A percentile compares a stretch with the other conserved stretches of the same genome.
Conservation (phyloP, 108 stramenopile genomes). For the Skeletonema costatum region DNA sequence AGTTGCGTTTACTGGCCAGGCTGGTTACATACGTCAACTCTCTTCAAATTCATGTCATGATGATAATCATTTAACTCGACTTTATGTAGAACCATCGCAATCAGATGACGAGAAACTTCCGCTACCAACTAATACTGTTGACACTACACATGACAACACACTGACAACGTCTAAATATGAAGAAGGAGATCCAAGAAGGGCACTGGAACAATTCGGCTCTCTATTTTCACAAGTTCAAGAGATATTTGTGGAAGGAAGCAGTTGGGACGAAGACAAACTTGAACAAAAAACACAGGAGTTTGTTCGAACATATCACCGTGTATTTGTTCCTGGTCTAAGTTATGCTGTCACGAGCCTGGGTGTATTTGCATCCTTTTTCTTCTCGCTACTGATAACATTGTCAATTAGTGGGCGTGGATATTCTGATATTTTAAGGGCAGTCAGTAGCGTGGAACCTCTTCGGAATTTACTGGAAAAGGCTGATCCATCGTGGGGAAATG, state of each 20-base stretch:
- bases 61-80: too few species aligned
- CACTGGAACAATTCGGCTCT: conserved; percentile 11
- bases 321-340: conserved; percentile 16
- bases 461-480: conserved; percentile 5
- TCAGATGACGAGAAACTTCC: too few species aligned
- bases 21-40: too few species aligned
- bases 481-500: conserved; percentile 11
- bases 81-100: too few species aligned
- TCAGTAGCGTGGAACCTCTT: background rate
- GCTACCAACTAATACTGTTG: too few species aligned
- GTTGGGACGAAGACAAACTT: conserved; percentile 5
- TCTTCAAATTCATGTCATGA: too few species aligned
- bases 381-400: background rate
- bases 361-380: conserved; percentile 5
- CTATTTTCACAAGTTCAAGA: conserved; percentile 5
- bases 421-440: conserved; percentile 1
- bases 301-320: conserved; percentile 9
- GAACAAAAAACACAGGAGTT: conserved; percentile 15
- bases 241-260: background rate
- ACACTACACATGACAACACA: too few species aligned
- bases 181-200: conserved; percentile 1
- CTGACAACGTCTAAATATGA: too few species aligned
- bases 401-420: conserved; percentile 9
- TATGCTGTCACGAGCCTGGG: conserved; percentile 5
- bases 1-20: too few species aligned